Evolutionary conservation across 768 basidiomycete genomes (phyloP), one percentile per base, ranked within the genome.

Genomic region (Saitozyma sp.): DNA sequence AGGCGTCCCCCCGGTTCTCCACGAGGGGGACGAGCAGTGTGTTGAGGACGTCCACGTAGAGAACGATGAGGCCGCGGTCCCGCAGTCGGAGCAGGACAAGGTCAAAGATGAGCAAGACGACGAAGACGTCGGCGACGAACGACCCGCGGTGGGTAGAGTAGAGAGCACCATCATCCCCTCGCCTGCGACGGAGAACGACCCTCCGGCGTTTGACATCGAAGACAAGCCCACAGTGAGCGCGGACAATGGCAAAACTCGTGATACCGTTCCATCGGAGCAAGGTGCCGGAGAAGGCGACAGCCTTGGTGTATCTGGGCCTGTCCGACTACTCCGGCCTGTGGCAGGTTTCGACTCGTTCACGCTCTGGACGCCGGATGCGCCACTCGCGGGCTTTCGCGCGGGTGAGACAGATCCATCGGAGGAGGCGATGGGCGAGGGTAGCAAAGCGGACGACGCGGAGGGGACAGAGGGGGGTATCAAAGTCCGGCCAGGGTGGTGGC

Each of bases 301-400:
- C 29, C 29, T 38, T 54, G 49, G 58, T 50, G 11, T 40, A 43
- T 9, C 66, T 17, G 67, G 67, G 9, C 54, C 64, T 1, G 29
- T 68, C 3, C 52, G 74, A 37, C 41, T 63, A 6, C 54, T 75
- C 4, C 13, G 49, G 16, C 71, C 74, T 4, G 48, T 61, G n/a
- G 56, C 70, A 42, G 61, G 55, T 37, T 75, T 75, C 54, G 55
- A 63, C 6, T 40, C 40, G 8, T 71, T 73, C 54, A 71, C 58
- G n/a, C 64, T 75, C 1, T 75, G 71, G 67, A 75, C 74, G n/a
- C 68, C 74, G 37, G 74, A 75, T 62, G 71, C 53, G 20, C 66
- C 74, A 11, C 42, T 75, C 17, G 59, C 69, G 6, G 74, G 74
- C 16, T 75, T 69, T 51, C 62, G 65, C 37, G n/a, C 55, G 38